Evolutionary conservation across 495 filamentous ascomycete genomes (phyloP), one percentile per base, ranked within the genome.

Genomic region (Bathelium albidoporum): DNA sequence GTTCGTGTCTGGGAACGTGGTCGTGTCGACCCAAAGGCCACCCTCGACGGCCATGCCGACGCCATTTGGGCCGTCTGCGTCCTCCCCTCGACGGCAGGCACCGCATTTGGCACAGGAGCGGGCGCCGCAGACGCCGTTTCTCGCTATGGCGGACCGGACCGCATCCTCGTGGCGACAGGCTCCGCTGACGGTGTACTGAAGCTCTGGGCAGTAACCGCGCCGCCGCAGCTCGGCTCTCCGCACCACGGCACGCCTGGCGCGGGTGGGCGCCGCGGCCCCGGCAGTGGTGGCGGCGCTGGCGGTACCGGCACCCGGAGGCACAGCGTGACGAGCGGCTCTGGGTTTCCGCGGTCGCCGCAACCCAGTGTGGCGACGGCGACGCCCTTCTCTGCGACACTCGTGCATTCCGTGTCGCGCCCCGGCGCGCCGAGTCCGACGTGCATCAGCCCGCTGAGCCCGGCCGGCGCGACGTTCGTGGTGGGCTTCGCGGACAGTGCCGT

Each of bases 11-110:
- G 94, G 94, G 92, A 97, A 77, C 80, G 90, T 18, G 93, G 93
- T 12, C 78, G 91, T 41, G 90, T 98, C 43, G 95, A 96, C 72
- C 91, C 93, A 5, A 97, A 97, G 73, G 93, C 91, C 2, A 98
- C 93, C 1, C 77, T 98, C 26, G 89, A 96, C 64, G 92, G 91
- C 4, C 94, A 98, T 70, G 96, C 87, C 1, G 94, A 97, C 75
- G 90, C 91, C 5, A 90, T 98, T 2, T 98, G 94, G 94, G 87
- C 89, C 9, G 85, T 98, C 26, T 97, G 91, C 66, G 89, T 97
- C 7, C 82, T 98, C 10, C 94, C 95, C n/a, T 85, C 88, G 0
- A 89, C 91, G 1, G 82, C 87, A 22, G 88, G 85, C 9, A 80
- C 85, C 36, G 79, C 95, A 18, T 93, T 94, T 68, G 90, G 91